Percentiles rank a stretch among this genome's conserved stretches.
Evolutionary conservation across 371 early-diverging fungal species (phyloP).

Genomic region (Smittium culicis): DNA sequence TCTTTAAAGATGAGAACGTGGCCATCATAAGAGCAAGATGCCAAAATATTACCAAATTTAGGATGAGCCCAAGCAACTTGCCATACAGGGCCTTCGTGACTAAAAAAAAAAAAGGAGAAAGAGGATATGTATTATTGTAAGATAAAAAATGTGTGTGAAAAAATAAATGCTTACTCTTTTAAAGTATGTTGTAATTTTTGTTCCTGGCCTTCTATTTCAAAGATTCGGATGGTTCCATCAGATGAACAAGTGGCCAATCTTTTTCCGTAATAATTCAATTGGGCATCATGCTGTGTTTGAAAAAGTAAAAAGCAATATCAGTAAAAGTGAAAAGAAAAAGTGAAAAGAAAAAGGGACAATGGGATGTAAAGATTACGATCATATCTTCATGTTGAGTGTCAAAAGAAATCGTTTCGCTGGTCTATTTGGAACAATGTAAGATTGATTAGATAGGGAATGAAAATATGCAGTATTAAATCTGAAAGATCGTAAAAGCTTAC

Average conservation of each 20-base stretch:
- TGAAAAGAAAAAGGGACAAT: background rate
- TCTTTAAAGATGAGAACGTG: conserved; percentile 92
- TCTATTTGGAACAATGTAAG: too few relatives aligned
- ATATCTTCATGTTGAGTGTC: conserved; percentile 35
- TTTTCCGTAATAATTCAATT: conserved; percentile 94
- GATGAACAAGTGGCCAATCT: conserved; percentile 94
- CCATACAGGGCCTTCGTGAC: conserved; percentile 98
- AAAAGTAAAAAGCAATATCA: background rate
- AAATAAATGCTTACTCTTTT: conserved; percentile 42
- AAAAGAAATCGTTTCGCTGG: conserved; percentile 13
- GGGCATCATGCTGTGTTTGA: conserved; percentile 71
- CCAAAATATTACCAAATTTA: conserved; percentile 86
- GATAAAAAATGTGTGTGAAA: too few relatives aligned
- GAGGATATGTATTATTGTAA: too few relatives aligned
- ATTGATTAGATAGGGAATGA: background rate
- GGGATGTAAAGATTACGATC: conserved; percentile 22
- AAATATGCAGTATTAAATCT: background rate
- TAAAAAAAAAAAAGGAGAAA: too few relatives aligned
- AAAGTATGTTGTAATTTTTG: conserved; percentile 57
- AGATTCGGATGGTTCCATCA: conserved; percentile 82
- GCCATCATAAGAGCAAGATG: conserved; percentile 91
- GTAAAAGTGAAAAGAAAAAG: background rate
- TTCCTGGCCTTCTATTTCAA: conserved; percentile 74
- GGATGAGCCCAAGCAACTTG: conserved; percentile 98
- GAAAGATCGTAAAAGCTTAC: background rate